Evolutionary conservation across 345 rosid genomes (phyloP).

Genomic region (Chamaenerion angustifolium): DNA sequence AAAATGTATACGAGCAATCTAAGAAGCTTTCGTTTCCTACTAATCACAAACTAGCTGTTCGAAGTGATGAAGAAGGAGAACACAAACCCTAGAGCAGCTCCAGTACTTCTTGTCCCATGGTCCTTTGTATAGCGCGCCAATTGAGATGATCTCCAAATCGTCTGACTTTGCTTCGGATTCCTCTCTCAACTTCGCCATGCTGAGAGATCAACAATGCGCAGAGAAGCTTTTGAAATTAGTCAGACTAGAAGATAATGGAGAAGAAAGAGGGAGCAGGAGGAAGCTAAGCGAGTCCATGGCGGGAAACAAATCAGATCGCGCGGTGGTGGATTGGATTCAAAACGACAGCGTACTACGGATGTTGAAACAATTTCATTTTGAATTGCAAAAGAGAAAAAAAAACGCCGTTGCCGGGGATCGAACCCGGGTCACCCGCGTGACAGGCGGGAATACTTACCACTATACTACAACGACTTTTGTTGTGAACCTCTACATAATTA

Average conservation of each 20-base stretch:
- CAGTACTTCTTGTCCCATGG: slow-evolving; percentile 86
- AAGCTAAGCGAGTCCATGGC: background rate
- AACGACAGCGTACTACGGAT: background rate
- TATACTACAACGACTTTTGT: slow-evolving; percentile 70
- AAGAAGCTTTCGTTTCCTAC: too few species aligned
- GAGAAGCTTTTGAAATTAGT: background rate
- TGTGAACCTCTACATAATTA: too few species aligned
- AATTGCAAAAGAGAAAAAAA: background rate
- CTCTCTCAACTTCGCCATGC: slow-evolving; percentile 31
- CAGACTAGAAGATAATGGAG: background rate
- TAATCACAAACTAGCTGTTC: too few species aligned
- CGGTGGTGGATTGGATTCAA: background rate
- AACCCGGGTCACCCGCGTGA: slow-evolving; percentile 98
- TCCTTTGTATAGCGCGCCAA: slow-evolving; percentile 64
- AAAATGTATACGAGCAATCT: too few species aligned
- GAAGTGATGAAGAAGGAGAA: background rate
- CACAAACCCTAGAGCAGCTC: slow-evolving; percentile 89
- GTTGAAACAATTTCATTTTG: background rate
- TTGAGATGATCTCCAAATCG: slow-evolving; percentile 59
- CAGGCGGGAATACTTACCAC: slow-evolving; percentile 97
- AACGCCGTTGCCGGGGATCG: slow-evolving; percentile 95
- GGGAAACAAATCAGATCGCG: background rate
- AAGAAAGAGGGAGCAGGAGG: background rate
- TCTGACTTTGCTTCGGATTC: slow-evolving; percentile 21
- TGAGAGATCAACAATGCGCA: background rate